These are phyloP conservation scores for Echeveria elegans DNA, from an alignment of 164 flowering plant genomes.

Conservation along the genomic window DNA sequence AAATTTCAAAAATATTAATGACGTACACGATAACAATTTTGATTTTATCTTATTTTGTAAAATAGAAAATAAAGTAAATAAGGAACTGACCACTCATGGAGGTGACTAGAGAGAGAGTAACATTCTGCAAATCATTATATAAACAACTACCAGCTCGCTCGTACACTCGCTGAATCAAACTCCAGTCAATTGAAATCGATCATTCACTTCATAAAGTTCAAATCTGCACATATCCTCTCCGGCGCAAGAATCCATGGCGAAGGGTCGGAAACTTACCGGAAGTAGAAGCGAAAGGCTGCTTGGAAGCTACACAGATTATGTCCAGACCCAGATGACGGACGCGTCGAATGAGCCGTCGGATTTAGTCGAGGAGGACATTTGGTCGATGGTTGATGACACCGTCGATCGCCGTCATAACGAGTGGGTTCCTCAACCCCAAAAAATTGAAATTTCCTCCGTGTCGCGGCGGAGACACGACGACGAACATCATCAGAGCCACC, in stretches of 20 bases:
- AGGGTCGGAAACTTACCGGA: background rate
- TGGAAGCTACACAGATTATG: background rate
- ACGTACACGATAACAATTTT: no score
- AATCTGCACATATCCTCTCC: background rate
- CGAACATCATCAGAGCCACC: constrained; percentile 4
- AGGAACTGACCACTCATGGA: background rate
- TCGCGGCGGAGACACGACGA: constrained; percentile 6
- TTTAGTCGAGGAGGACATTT: constrained; percentile 48
- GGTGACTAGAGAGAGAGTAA: background rate
- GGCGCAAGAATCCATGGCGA: background rate
- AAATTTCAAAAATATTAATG: no score
- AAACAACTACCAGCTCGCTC: constrained; percentile 1
- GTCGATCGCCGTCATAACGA: constrained; percentile 5
- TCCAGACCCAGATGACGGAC: background rate
- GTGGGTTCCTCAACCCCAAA: constrained; percentile 19
- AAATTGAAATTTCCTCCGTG: background rate
- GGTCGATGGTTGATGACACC: constrained; percentile 37
- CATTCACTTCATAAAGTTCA: background rate
- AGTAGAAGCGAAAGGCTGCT: constrained; percentile 2
- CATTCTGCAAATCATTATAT: background rate
- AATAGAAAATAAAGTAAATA: no score
- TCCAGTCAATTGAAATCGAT: background rate
- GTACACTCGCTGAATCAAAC: constrained; percentile 1
- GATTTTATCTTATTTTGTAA: no score
- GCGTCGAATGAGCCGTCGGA: background rate